These are phyloP conservation scores for Tetracladium marchalianum DNA, from an alignment of 495 filamentous ascomycete species.

Conservation along the genomic window DNA sequence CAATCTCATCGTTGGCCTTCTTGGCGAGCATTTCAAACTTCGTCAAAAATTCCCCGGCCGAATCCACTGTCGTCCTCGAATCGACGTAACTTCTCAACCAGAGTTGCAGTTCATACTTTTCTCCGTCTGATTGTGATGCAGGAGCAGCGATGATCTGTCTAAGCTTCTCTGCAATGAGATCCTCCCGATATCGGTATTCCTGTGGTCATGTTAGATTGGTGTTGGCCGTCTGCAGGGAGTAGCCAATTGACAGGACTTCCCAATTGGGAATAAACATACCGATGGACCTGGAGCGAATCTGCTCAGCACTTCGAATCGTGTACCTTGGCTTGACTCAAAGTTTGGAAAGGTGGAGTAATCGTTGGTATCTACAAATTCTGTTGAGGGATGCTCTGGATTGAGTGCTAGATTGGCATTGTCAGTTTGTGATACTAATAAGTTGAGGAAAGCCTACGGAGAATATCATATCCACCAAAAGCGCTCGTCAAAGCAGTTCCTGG, in stretches of 20 bases:
- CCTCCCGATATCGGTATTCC: slow-evolving; percentile 11
- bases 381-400: slow-evolving; percentile 21
- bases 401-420: slow-evolving; percentile 9
- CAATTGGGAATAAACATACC: slow-evolving; percentile 20
- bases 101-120: slow-evolving; percentile 23
- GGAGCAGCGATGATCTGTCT: not conserved
- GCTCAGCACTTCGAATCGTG: slow-evolving; percentile 29
- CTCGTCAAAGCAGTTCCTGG: slow-evolving; percentile 17
- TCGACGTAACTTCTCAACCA: slow-evolving; percentile 23
- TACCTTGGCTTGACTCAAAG: slow-evolving; percentile 24
- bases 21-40: slow-evolving; percentile 11
- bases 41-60: slow-evolving; percentile 8
- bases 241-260: not conserved
- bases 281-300: slow-evolving; percentile 34
- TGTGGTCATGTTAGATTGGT: slow-evolving; percentile 2
- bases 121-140: slow-evolving; percentile 10
- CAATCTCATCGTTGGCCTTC: slow-evolving; percentile 20
- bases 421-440: not conserved
- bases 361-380: slow-evolving; percentile 26
- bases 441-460: not conserved
- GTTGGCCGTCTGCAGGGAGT: not conserved
- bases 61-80: slow-evolving; percentile 10
- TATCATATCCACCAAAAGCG: slow-evolving; percentile 25
- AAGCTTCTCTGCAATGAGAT: slow-evolving; percentile 10
- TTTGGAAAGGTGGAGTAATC: slow-evolving; percentile 36